phyloP scores from a whole-genome alignment of 164 flowering plant species.

The Macadamia integrifolia region DNA sequence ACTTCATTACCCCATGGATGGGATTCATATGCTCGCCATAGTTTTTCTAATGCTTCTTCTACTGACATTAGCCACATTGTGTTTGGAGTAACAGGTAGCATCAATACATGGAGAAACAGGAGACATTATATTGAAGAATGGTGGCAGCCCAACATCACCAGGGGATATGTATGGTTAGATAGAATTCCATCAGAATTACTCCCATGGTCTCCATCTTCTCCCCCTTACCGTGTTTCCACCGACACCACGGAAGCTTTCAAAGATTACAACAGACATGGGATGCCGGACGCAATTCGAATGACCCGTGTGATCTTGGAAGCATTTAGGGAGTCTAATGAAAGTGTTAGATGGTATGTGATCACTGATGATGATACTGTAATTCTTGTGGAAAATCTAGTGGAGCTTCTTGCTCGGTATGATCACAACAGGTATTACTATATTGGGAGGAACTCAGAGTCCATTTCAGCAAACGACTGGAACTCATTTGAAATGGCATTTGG shows the following conservation, averaged over 20 bases:
- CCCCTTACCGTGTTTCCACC: conserved; percentile 39
- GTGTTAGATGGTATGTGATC: conserved; percentile 52
- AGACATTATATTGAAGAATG: conserved; percentile 34
- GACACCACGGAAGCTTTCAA: conserved; percentile 18
- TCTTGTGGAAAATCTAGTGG: conserved; percentile 45
- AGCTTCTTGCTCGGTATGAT: conserved; percentile 41
- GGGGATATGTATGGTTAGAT: conserved; percentile 46
- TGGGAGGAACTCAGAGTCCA: conserved; percentile 44
- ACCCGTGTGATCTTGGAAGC: conserved; percentile 36
- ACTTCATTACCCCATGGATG: conserved; percentile 1
- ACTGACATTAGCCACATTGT: conserved; percentile 48
- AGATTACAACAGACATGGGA: conserved; percentile 18
- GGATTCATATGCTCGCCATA: neutral
- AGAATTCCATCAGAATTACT: conserved; percentile 27
- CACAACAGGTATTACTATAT: conserved; percentile 53
- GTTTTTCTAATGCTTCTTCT: conserved; percentile 1
- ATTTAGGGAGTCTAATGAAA: conserved; percentile 21
- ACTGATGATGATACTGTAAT: conserved; percentile 59
- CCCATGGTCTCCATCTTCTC: conserved; percentile 49
- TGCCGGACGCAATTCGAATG: conserved; percentile 24
- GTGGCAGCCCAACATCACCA: conserved; percentile 56
- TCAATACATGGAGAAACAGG: conserved; percentile 32
- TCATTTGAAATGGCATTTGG: conserved; percentile 66
- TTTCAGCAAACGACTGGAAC: conserved; percentile 30
- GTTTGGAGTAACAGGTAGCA: conserved; percentile 40